phyloP scores from a whole-genome alignment of 371 early-diverging fungal species.

The Rhizopus arrhizus region DNA sequence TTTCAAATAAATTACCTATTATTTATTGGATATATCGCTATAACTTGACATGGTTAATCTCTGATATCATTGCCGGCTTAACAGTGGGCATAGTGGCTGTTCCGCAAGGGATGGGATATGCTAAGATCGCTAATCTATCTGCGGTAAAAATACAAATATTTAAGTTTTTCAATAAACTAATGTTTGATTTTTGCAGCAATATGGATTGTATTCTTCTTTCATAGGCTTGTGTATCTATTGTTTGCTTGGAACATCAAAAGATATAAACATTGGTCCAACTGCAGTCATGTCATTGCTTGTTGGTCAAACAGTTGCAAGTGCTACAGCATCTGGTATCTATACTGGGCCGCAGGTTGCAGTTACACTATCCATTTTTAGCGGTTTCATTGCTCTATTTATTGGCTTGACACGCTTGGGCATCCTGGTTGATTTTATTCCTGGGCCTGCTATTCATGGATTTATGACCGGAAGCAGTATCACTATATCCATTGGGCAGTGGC shows the following conservation, averaged over 20 bases:
- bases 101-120: constrained; percentile 85
- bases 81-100: constrained; percentile 88
- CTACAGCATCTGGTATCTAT: constrained; percentile 42
- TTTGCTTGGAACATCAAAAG: constrained; percentile 84
- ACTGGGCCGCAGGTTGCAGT: constrained; percentile 53
- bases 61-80: constrained; percentile 83
- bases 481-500: constrained; percentile 73
- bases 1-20: constrained; percentile 61
- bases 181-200: constrained; percentile 35
- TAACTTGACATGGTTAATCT: constrained; percentile 66
- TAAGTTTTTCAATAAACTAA: background rate
- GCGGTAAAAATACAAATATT: constrained; percentile 29
- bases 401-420: constrained; percentile 80
- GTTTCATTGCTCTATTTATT: constrained; percentile 62
- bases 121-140: constrained; percentile 81
- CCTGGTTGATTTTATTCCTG: constrained; percentile 84
- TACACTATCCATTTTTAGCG: constrained; percentile 57
- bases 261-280: constrained; percentile 86
- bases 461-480: constrained; percentile 74
- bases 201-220: constrained; percentile 77
- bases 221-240: constrained; percentile 51
- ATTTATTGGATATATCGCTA: constrained; percentile 69
- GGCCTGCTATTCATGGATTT: constrained; percentile 73
- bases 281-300: constrained; percentile 82
- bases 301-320: constrained; percentile 63